Base-by-base conservation (phyloP, 192 early-diverging fungal species). In the Entophlyctis helioformis region DNA sequence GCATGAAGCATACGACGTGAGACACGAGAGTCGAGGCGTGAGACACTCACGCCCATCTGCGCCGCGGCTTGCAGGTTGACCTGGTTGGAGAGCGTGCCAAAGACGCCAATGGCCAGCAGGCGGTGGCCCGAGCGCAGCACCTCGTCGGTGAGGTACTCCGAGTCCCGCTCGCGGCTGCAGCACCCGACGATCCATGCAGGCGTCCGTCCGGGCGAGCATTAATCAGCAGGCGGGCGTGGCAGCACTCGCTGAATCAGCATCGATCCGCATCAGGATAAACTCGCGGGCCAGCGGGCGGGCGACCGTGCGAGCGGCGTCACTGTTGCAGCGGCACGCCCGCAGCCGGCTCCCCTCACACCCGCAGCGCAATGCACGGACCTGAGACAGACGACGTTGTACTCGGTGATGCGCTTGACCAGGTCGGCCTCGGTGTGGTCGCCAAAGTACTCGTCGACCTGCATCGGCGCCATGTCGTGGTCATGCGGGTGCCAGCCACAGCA, bases 371-470 rank as follows among this genome's bases (percentile, higher is more conserved):
- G 18, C 2, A 36, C 50, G 16, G 13, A 62, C 60, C 46, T 62
- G 6, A 70, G 34, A 48, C 63, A 66, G 23, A 70, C 51, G 31
- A 70, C 50, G 32, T 70, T 55, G 59, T 66, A 69, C 11, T 69
- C 67, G 10, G 37, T 35, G 31, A 69, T 48, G 42, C 39, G 46
- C 48, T 59, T 64, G 15, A 65, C 59, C 5, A 69, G 51, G 44
- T 67, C 41, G 15, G 58, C 59, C 46, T 70, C 67, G 19, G 51
- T 47, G 4, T 62, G 44, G 1, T 42, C 20, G 21, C 47, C 47
- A 23, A 59, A 59, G 43, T 43, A 51, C 40, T 59, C 56, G 37
- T 63, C 64, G 38, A 67, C 44, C 56, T 58, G 37, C n/a, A 2
- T 19, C 4, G 29, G 22, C 2, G 29, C 8, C 0, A 0, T 5